Conservation (phyloP, 768 basidiomycete species). For the Kwoniella sp. region DNA sequence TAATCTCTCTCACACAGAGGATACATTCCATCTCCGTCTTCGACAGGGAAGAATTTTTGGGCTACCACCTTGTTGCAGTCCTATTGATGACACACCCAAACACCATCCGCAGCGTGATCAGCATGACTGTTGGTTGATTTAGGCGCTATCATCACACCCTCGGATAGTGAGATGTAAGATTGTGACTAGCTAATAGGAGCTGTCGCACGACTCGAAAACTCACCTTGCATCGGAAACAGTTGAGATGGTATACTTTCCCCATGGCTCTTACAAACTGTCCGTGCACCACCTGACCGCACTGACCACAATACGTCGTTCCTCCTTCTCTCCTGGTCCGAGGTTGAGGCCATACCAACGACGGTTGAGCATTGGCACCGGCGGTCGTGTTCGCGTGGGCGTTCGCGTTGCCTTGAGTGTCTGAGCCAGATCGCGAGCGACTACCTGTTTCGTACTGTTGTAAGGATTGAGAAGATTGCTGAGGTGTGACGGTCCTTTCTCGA, state of each 20-base stretch:
- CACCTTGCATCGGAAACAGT: constrained; percentile 97
- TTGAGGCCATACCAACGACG: constrained; percentile 16
- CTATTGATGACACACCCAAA: constrained; percentile 58
- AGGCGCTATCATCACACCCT: no score
- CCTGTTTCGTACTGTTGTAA: background rate
- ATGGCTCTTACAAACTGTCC: constrained; percentile 96
- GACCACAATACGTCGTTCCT: constrained; percentile 53
- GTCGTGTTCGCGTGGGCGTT: background rate
- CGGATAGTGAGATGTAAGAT: no score
- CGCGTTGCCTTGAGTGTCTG: background rate
- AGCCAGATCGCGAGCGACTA: background rate
- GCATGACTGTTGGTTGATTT: no score
- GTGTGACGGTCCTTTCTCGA: constrained; percentile 17
- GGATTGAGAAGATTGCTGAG: constrained; percentile 21
- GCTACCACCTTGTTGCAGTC: constrained; percentile 96
- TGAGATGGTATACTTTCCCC: constrained; percentile 90
- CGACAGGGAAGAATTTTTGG: constrained; percentile 97
- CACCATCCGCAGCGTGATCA: constrained; percentile 5
- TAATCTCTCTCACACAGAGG: constrained; percentile 99
- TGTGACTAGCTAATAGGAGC: no score
- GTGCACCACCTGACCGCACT: constrained; percentile 63
- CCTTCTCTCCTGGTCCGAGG: constrained; percentile 23
- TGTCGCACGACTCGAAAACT: no score
- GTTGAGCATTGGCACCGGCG: constrained; percentile 1
- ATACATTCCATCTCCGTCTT: constrained; percentile 82